Evolutionary conservation across 306 rosid species (phyloP).

Genomic region (Citrullus colocynthis): DNA sequence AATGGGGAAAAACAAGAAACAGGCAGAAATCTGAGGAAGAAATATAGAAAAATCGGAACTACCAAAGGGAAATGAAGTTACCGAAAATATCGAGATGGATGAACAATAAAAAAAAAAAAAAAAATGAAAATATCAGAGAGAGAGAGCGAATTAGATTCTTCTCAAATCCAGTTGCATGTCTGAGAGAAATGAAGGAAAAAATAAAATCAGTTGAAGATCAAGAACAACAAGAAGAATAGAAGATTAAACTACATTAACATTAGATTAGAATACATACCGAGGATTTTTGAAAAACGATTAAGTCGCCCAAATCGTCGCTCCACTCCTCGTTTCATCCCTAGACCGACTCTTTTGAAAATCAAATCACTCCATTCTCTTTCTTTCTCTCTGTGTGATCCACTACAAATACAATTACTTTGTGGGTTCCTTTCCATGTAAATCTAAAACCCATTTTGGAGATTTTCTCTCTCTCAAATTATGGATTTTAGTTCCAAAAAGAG

Average conservation of each 20-base stretch:
- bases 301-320: slow-evolving; percentile 57
- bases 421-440: slow-evolving; percentile 5
- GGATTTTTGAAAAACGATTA: slow-evolving; percentile 19
- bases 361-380: background rate
- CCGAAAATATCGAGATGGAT: too few relatives aligned
- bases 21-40: background rate
- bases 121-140: too few relatives aligned
- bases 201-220: background rate
- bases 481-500: slow-evolving; percentile 8
- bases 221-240: background rate
- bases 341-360: slow-evolving; percentile 30
- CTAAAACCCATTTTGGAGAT: background rate
- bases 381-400: too few relatives aligned
- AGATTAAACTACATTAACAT: background rate
- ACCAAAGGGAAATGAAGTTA: background rate
- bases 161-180: slow-evolving; percentile 43
- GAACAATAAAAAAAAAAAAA: too few relatives aligned
- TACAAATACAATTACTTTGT: background rate
- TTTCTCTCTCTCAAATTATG: background rate
- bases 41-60: background rate
- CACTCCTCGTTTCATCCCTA: slow-evolving; percentile 39
- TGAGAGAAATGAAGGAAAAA: slow-evolving; percentile 14
- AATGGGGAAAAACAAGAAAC: background rate
- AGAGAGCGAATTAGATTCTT: slow-evolving; percentile 26
- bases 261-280: background rate